A percentile compares a stretch with the other conserved stretches of the same genome.
Conservation (phyloP, 2,329 filamentous ascomycete species). For the Monosporascus sp. region DNA sequence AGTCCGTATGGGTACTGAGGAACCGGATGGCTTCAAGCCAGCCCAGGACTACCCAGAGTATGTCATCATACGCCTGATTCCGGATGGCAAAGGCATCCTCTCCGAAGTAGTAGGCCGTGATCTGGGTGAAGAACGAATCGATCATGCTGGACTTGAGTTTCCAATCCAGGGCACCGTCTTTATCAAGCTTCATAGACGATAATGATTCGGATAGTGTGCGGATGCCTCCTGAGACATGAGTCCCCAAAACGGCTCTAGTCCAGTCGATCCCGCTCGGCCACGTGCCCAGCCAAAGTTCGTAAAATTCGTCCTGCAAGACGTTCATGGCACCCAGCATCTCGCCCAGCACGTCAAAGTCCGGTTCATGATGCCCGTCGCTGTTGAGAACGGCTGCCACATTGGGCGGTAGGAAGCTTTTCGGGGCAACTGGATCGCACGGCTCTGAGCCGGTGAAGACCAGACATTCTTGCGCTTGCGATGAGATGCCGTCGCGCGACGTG, state of each 20-base stretch:
- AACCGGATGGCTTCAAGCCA: constrained; percentile 84
- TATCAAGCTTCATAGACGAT: constrained; percentile 25
- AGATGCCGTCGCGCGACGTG: background rate
- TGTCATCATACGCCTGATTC: constrained; percentile 80
- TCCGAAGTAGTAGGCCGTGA: constrained; percentile 76
- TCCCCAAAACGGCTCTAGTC: constrained; percentile 82
- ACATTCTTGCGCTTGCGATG: constrained; percentile 12
- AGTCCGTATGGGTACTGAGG: constrained; percentile 60
- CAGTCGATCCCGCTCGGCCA: constrained; percentile 90
- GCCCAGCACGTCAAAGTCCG: constrained; percentile 31
- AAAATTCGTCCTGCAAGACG: constrained; percentile 74
- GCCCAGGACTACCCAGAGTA: constrained; percentile 88
- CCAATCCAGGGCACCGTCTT: constrained; percentile 32
- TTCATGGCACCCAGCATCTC: constrained; percentile 60
- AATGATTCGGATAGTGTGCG: constrained; percentile 63
- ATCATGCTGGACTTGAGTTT: constrained; percentile 70
- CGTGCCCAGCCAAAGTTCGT: constrained; percentile 68
- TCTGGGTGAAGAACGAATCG: constrained; percentile 74
- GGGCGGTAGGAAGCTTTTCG: constrained; percentile 18
- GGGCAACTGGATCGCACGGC: constrained; percentile 19
- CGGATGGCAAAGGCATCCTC: constrained; percentile 73
- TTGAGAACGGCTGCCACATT: constrained; percentile 5
- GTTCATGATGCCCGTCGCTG: constrained; percentile 4
- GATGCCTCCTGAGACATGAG: constrained; percentile 69
- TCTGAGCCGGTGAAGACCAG: constrained; percentile 11